Evolutionary conservation across 2,329 filamentous ascomycete species (phyloP).

Genomic region (Fusarium sp.): DNA sequence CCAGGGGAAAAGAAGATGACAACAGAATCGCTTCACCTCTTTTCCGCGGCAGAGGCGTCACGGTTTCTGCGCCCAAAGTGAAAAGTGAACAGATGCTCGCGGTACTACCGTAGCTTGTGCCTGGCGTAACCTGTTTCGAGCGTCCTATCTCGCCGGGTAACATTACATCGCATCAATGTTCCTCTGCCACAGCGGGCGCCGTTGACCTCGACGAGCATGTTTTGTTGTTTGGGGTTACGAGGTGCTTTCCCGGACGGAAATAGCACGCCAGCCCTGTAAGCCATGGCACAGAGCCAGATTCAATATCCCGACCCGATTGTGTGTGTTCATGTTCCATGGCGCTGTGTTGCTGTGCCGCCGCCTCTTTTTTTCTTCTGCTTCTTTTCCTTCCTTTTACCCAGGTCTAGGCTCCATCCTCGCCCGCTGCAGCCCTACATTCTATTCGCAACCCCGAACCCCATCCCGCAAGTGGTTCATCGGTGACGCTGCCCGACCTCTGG

Average conservation of each 20-base stretch:
- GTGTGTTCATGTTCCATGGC: neutral
- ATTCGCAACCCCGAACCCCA: neutral
- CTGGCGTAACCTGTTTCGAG: constrained; percentile 10
- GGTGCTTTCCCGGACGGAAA: constrained; percentile 29
- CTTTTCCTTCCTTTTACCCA: constrained; percentile 2
- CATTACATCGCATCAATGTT: constrained; percentile 4
- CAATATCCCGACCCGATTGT: constrained; percentile 16
- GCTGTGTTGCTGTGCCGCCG: constrained; percentile 29
- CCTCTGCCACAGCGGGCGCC: constrained; percentile 4
- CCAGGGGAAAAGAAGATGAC: neutral
- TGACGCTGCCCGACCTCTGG: constrained; percentile 22
- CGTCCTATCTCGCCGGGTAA: neutral
- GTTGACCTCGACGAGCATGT: neutral
- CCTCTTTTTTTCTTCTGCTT: constrained; percentile 20
- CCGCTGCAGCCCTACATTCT: constrained; percentile 32
- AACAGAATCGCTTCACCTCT: neutral
- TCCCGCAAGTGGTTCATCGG: constrained; percentile 32
- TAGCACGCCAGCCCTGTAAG: constrained; percentile 29
- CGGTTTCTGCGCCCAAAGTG: constrained; percentile 18
- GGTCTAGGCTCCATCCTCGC: constrained; percentile 1
- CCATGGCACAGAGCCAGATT: constrained; percentile 15
- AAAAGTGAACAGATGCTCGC: constrained; percentile 24
- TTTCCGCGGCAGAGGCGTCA: constrained; percentile 31
- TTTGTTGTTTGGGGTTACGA: constrained; percentile 19
- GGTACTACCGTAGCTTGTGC: constrained; percentile 10